Evolutionary conservation across 768 basidiomycete species (phyloP).

Genomic region (Kwoniella heveanensis): DNA sequence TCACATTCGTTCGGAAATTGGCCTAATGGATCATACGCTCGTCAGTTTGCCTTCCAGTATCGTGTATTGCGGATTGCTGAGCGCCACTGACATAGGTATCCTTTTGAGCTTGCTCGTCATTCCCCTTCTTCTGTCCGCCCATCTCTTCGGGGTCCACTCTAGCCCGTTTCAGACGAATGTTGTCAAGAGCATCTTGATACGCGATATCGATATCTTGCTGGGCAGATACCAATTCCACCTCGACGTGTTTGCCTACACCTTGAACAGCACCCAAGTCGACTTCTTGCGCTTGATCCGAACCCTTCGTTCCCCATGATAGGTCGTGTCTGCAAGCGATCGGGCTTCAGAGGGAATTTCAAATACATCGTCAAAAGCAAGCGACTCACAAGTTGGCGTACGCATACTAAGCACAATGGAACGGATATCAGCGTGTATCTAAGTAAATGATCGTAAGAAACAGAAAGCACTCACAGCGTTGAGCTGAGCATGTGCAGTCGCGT

Average conservation of each 20-base stretch:
- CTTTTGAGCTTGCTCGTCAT: constrained; percentile 54
- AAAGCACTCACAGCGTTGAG: constrained; percentile 39
- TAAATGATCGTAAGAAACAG: no score
- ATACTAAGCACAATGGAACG: constrained; percentile 28
- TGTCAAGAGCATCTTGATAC: constrained; percentile 79
- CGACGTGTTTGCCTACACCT: constrained; percentile 76
- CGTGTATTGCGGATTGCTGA: not conserved
- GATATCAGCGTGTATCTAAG: constrained; percentile 25
- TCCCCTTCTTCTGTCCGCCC: constrained; percentile 22
- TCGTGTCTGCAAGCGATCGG: constrained; percentile 26
- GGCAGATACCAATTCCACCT: constrained; percentile 81
- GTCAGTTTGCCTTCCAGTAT: not conserved
- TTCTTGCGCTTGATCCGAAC: constrained; percentile 68
- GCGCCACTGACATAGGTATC: constrained; percentile 49
- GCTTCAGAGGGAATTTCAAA: no score
- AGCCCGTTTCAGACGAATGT: constrained; percentile 62
- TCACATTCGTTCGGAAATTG: constrained; percentile 52
- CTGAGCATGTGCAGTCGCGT: constrained; percentile 18
- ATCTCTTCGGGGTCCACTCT: constrained; percentile 35
- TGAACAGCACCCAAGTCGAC: constrained; percentile 77
- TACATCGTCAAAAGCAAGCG: no score
- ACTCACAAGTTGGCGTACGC: constrained; percentile 52
- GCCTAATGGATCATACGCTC: constrained; percentile 31
- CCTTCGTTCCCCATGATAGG: constrained; percentile 82
- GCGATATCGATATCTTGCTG: constrained; percentile 78